These are phyloP conservation scores for Dicorynia guianensis DNA, from an alignment of 306 rosid species.

Conservation along the genomic window DNA sequence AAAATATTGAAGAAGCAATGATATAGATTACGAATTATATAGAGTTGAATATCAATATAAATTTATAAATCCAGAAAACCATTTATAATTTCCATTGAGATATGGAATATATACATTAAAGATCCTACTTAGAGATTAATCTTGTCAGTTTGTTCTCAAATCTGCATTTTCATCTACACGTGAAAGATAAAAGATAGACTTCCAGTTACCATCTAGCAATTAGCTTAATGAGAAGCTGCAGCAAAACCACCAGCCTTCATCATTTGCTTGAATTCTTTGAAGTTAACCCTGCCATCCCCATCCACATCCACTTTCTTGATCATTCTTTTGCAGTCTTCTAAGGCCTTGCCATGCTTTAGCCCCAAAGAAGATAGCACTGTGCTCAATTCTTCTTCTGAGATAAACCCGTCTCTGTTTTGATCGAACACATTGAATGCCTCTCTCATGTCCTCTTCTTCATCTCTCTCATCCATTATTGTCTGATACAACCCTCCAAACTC, in stretches of 20 bases:
- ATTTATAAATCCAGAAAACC: too few species aligned
- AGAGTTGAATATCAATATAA: too few species aligned
- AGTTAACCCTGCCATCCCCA: slow-evolving; percentile 60
- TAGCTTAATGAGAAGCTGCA: slow-evolving; percentile 35
- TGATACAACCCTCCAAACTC: slow-evolving; percentile 51
- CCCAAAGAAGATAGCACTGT: slow-evolving; percentile 51
- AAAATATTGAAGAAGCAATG: too few species aligned
- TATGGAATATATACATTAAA: too few species aligned
- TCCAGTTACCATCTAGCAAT: slow-evolving; percentile 1
- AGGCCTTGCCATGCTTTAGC: slow-evolving; percentile 34
- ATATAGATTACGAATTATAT: too few species aligned
- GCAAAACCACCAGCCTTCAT: slow-evolving; percentile 52
- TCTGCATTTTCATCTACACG: slow-evolving; percentile 25
- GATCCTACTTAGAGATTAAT: too few species aligned
- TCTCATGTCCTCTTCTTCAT: slow-evolving; percentile 55
- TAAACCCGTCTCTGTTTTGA: slow-evolving; percentile 58
- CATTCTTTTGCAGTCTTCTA: slow-evolving; percentile 54
- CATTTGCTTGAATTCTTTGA: slow-evolving; percentile 53
- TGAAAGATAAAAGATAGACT: background rate
- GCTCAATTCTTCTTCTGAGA: slow-evolving; percentile 53
- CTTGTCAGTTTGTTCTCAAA: too few species aligned
- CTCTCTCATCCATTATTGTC: slow-evolving; percentile 50
- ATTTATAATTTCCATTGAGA: too few species aligned
- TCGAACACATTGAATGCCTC: slow-evolving; percentile 60
- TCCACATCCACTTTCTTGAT: slow-evolving; percentile 53